These are phyloP conservation scores for Quercus ilex DNA, from an alignment of 306 rosid genomes.

Conservation along the genomic window DNA sequence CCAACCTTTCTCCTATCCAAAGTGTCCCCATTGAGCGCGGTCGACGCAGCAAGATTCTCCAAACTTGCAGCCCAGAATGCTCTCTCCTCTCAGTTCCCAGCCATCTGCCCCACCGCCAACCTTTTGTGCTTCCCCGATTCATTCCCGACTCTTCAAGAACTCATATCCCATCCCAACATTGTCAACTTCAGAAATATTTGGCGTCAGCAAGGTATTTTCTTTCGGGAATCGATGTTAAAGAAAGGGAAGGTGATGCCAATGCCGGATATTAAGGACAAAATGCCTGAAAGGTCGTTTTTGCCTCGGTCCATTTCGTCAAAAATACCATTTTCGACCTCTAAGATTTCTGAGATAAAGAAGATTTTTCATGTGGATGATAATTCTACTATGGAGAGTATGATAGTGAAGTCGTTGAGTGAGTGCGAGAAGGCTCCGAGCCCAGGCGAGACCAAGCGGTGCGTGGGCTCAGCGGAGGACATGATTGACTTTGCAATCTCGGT, in stretches of 20 bases:
- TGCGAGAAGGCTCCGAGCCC: conserved; percentile 71
- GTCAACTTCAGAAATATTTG: too few relatives aligned
- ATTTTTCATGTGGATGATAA: conserved; percentile 71
- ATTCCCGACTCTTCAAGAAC: neutral
- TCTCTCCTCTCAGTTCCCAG: too few relatives aligned
- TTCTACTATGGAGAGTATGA: conserved; percentile 74
- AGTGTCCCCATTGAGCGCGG: too few relatives aligned
- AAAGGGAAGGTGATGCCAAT: conserved; percentile 72
- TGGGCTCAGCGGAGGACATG: conserved; percentile 40
- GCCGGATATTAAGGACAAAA: conserved; percentile 85
- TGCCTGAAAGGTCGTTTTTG: conserved; percentile 88
- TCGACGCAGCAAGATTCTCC: too few relatives aligned
- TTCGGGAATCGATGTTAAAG: conserved; percentile 68
- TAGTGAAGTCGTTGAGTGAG: conserved; percentile 50
- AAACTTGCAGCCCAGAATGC: too few relatives aligned
- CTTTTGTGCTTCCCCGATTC: conserved; percentile 76
- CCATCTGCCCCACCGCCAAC: conserved; percentile 64
- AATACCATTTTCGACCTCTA: conserved; percentile 75
- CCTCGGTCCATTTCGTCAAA: conserved; percentile 72
- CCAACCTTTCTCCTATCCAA: too few relatives aligned
- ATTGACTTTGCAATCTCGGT: too few relatives aligned
- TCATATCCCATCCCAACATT: too few relatives aligned
- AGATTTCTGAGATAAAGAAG: conserved; percentile 47
- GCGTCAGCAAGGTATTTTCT: conserved; percentile 78
- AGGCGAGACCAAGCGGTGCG: conserved; percentile 89